Percentiles rank a stretch among this genome's conserved stretches.
These are phyloP conservation scores for Earliella scabrosa DNA, from an alignment of 1,284 basidiomycete genomes.

Conservation along the genomic window DNA sequence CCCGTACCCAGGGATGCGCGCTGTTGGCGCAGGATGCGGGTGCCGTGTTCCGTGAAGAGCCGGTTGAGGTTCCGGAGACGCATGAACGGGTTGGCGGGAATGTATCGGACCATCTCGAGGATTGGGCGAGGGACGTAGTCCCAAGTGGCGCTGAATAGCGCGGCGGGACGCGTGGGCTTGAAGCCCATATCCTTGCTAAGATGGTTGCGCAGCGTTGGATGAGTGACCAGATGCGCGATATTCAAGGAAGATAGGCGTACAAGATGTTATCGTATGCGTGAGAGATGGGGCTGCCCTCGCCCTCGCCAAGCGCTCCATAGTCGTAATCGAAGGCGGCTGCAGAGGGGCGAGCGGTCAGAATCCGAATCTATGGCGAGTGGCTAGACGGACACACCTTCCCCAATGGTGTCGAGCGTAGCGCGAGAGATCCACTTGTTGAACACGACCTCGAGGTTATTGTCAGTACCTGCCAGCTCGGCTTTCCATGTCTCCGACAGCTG, in stretches of 20 bases:
- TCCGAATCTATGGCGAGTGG: neutral
- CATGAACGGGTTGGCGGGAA: conserved; percentile 31
- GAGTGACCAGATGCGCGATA: no score
- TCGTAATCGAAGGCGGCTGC: conserved; percentile 31
- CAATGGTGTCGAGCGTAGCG: conserved; percentile 35
- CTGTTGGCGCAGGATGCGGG: conserved; percentile 26
- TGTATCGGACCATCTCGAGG: conserved; percentile 29
- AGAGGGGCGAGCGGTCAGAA: neutral
- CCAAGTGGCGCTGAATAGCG: conserved; percentile 32
- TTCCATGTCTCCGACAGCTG: conserved; percentile 28
- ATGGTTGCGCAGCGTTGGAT: no score
- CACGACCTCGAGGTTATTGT: conserved; percentile 4
- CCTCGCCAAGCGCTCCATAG: conserved; percentile 21
- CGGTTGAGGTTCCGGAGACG: conserved; percentile 29
- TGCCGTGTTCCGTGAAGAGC: conserved; percentile 27
- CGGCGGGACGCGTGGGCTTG: conserved; percentile 21
- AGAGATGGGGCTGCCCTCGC: conserved; percentile 25
- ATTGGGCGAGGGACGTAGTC: conserved; percentile 27
- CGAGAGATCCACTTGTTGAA: conserved; percentile 29
- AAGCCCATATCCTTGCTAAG: conserved; percentile 20
- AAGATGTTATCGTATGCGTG: conserved; percentile 35
- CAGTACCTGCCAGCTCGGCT: conserved; percentile 9
- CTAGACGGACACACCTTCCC: conserved; percentile 24
- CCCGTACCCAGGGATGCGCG: neutral
- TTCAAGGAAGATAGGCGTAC: conserved; percentile 27